Evolutionary conservation across 2,329 filamentous ascomycete species (phyloP), one percentile per base, ranked within the genome.

Genomic region (Hymenoscyphus fraxineus): DNA sequence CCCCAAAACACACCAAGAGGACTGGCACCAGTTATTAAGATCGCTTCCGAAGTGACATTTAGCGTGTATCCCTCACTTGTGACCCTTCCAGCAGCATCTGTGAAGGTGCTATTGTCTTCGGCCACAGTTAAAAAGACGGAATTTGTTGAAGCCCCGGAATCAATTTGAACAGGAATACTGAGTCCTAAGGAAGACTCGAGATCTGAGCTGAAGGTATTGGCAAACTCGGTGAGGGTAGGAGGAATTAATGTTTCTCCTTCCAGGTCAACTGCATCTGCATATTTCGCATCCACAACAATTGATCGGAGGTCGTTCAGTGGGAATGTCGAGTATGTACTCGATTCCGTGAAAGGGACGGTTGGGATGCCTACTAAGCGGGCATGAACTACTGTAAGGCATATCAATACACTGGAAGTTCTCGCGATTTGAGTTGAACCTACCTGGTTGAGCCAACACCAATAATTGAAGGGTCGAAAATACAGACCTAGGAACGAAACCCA

Each of bases 1-100:
- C 80, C 84, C 84, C 84, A 86, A 81, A 82, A 86, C 60, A 78
- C 80, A 10, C 84, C 84, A 6, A 85, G 76, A 0, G 83, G 79
- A 60, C 82, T 83, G 6, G 83, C 82, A 1, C 83, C 84, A 2
- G 76, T 75, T 67, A 87, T 81, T 12, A 73, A 75, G 15, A 85
- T 74, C 2, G 79, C 78, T 12, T 75, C 69, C 5, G 70, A 63
- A 16, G 75, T 76, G 3, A 83, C 74, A 12, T 76, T 74, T 12
- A 85, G 73, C 3, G 75, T 74, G 71, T 85, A 84, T 7, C 78
- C 81, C 69, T 86, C 82, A 0, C 80, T 78, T 0, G 81, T 83
- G 44, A 69, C 71, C 7, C 79, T 74, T 0, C 81, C 81, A 13
- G 79, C 80, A 5, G 75, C 81, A 69, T 83, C 79, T 1, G 76